Base-by-base conservation (phyloP, 345 rosid species). In the Microthlaspi erraticum region DNA sequence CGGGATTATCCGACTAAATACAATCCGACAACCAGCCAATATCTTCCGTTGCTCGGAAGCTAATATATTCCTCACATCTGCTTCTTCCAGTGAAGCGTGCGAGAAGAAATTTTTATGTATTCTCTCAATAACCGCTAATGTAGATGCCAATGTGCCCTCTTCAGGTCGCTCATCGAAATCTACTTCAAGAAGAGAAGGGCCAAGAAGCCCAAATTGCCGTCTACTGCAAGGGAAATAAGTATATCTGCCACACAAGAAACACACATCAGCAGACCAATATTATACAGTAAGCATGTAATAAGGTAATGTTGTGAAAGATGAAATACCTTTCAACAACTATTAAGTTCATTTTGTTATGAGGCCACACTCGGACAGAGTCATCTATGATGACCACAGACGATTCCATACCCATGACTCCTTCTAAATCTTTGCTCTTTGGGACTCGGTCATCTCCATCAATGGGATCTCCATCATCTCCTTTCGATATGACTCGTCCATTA, bases 321-420 rank as follows among this genome's bases (percentile, higher is more conserved):
- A n/a, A n/a, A 46, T 81, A 82, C 99, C 99, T 89, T 82, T 94
- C 99, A 55, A 94, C 99, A 71, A 81, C 96, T 64, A 94, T 94
- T 67, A 94, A 78, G 78, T 94, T 94, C 81, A 88, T 74, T 79
- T 86, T 91, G 83, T 92, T 84, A 77, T 80, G 97, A 31, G 99
- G 99, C 99, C 99, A 94, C 34, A 94, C 98, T 73, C 96, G 87
- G 50, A 92, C 88, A 56, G 99, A 94, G 80, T 94, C 99, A 12
- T 94, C 99, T 68, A 94, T 83, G 66, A 94, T 92, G 45, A 94
- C 93, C 17, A 94, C 99, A 76, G 85, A 83, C 4, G 99, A 94
- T 77, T 94, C 98, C 99, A 94, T 88, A 46, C 99, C 99, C 80
- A 94, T 59, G 65, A 94, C 99, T 44, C 99, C 99, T 81, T 94